A percentile compares a stretch with the other conserved stretches of the same genome.
These are phyloP conservation scores for Sugiyamaella valdiviana DNA, from an alignment of 805 yeast species.

Conservation along the genomic window DNA sequence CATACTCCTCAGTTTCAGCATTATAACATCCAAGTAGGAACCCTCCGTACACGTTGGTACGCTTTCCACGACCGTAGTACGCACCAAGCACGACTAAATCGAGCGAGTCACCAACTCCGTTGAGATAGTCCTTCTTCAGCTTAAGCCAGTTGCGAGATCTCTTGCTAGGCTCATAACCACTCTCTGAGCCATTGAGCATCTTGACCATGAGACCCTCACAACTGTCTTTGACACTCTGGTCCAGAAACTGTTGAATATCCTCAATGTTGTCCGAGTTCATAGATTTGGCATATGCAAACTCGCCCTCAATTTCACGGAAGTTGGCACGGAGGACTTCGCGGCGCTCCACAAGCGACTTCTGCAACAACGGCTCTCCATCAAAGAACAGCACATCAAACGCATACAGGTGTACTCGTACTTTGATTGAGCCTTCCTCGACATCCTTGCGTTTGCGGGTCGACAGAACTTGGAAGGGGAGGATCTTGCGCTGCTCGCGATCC, in stretches of 20 bases:
- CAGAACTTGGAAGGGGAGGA: conserved; percentile 86
- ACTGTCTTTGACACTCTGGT: conserved; percentile 78
- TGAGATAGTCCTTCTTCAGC: conserved; percentile 87
- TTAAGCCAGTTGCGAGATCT: conserved; percentile 94
- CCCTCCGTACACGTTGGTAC: conserved; percentile 95
- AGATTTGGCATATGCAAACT: conserved; percentile 71
- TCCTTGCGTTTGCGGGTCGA: conserved; percentile 93
- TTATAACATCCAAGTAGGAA: conserved; percentile 86
- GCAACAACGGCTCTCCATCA: conserved; percentile 67
- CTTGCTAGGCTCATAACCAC: conserved; percentile 88
- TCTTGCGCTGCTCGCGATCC: conserved; percentile 72
- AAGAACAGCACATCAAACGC: conserved; percentile 80
- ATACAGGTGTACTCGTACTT: conserved; percentile 85
- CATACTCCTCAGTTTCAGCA: conserved; percentile 85
- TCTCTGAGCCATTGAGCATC: conserved; percentile 71
- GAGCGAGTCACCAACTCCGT: conserved; percentile 92
- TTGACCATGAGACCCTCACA: conserved; percentile 98
- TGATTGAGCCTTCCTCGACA: conserved; percentile 79
- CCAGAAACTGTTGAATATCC: conserved; percentile 78
- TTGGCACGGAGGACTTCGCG: conserved; percentile 52
- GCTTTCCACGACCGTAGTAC: conserved; percentile 85
- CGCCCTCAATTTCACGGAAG: conserved; percentile 60
- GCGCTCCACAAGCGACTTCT: conserved; percentile 62
- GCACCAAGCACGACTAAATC: conserved; percentile 94
- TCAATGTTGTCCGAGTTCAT: conserved; percentile 62